Conservation (phyloP, 306 rosid species). For the Rubus parviflorus region DNA sequence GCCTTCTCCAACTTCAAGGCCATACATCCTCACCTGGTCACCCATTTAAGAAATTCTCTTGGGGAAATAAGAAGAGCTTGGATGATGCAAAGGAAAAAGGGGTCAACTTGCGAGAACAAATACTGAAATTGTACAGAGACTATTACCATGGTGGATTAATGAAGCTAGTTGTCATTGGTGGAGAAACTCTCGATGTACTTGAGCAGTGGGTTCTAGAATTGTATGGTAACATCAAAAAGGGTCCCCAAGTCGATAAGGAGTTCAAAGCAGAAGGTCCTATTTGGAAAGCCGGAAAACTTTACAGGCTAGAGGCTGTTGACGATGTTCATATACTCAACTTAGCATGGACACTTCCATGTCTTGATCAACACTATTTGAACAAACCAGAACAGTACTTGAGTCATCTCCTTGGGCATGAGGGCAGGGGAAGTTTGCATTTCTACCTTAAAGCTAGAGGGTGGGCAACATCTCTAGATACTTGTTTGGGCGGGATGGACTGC, state of each 20-base stretch:
- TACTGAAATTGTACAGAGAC: too few species aligned
- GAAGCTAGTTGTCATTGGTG: background rate
- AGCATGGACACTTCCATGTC: conserved; percentile 82
- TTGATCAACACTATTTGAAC: conserved; percentile 66
- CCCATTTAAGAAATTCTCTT: too few species aligned
- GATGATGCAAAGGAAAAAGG: too few species aligned
- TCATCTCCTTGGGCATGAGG: conserved; percentile 87
- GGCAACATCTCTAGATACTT: too few species aligned
- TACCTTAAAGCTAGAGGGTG: too few species aligned
- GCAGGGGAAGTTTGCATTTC: too few species aligned
- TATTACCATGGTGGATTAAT: too few species aligned
- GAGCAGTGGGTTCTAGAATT: conserved; percentile 85
- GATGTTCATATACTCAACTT: conserved; percentile 81
- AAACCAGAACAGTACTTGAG: conserved; percentile 91
- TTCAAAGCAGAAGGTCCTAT: conserved; percentile 48
- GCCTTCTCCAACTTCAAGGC: conserved; percentile 79
- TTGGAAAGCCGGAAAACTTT: conserved; percentile 50
- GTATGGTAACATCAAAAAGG: conserved; percentile 64
- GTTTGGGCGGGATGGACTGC: conserved; percentile 63
- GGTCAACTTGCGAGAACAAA: too few species aligned
- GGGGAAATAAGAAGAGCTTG: too few species aligned
- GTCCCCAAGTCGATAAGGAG: conserved; percentile 50
- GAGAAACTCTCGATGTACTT: conserved; percentile 86
- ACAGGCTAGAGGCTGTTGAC: conserved; percentile 81
- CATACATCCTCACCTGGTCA: too few species aligned